These are phyloP conservation scores for Prunus padus DNA, from an alignment of 306 rosid species.

Conservation along the genomic window DNA sequence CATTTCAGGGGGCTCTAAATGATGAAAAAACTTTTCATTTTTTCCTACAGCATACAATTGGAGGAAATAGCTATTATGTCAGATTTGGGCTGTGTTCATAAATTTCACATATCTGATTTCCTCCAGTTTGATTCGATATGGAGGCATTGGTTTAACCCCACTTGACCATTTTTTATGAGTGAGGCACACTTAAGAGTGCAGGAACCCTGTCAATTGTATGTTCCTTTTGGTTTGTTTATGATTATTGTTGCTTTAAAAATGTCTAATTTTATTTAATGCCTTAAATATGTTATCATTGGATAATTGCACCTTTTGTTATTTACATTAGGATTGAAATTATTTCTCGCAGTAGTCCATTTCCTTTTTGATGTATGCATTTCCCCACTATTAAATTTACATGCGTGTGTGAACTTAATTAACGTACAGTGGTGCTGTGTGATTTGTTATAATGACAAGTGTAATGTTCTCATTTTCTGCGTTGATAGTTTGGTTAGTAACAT, in stretches of 20 bases:
- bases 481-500: too few relatives aligned
- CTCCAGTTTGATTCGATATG: neutral
- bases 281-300: neutral
- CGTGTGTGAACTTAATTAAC: neutral
- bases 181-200: neutral
- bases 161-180: neutral
- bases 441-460: neutral
- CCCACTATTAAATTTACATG: neutral
- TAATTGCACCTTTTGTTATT: neutral
- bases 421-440: neutral
- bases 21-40: slow-evolving; percentile 8
- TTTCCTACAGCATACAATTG: too few relatives aligned
- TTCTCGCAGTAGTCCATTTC: neutral
- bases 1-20: neutral
- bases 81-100: neutral
- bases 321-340: neutral
- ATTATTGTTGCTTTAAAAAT: neutral
- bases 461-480: too few relatives aligned
- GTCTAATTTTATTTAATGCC: neutral
- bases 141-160: neutral
- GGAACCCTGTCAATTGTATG: neutral
- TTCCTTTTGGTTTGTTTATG: neutral
- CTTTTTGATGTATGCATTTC: neutral
- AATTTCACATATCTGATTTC: neutral
- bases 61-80: slow-evolving; percentile 10